These are phyloP conservation scores for Microcera coccophila DNA, from an alignment of 2,329 filamentous ascomycete genomes.

Conservation along the genomic window DNA sequence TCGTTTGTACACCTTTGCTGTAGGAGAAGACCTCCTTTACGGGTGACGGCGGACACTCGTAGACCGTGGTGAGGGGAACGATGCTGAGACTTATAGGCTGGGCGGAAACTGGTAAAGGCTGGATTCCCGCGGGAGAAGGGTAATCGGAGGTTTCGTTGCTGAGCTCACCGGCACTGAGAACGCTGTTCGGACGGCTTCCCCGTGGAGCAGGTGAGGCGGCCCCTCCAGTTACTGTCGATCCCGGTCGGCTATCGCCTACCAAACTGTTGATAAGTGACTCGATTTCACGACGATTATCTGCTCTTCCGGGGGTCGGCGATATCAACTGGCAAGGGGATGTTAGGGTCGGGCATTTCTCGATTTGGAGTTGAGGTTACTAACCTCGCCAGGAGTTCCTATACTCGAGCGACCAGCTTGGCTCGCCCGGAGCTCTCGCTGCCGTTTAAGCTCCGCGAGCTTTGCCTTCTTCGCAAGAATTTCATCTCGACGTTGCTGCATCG, in stretches of 20 bases:
- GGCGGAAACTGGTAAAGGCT: constrained; percentile 33
- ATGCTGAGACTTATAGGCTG: constrained; percentile 69
- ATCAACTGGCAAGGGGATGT: constrained; percentile 41
- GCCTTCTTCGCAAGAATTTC: constrained; percentile 96
- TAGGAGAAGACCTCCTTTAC: constrained; percentile 88
- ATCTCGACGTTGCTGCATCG: constrained; percentile 79
- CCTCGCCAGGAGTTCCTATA: constrained; percentile 66
- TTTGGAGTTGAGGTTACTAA: constrained; percentile 40
- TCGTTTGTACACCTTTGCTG: constrained; percentile 93
- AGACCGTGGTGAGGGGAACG: constrained; percentile 69
- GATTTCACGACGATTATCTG: constrained; percentile 69
- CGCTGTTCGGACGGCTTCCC: constrained; percentile 79
- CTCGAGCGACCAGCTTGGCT: constrained; percentile 70
- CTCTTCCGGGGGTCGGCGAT: constrained; percentile 66
- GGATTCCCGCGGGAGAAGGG: constrained; percentile 44
- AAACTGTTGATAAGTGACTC: constrained; percentile 82
- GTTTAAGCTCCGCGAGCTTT: constrained; percentile 93
- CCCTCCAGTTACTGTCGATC: constrained; percentile 61
- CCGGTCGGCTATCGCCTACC: constrained; percentile 71
- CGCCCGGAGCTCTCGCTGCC: constrained; percentile 79
- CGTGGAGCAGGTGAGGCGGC: constrained; percentile 62
- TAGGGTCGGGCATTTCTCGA: constrained; percentile 3
- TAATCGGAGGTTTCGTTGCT: constrained; percentile 70
- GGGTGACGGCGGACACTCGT: constrained; percentile 72
- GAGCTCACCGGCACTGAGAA: constrained; percentile 75